Percentiles rank a stretch among this genome's conserved stretches.
These are phyloP conservation scores for Daldinia sp. DNA, from an alignment of 2,329 filamentous ascomycete species.

Conservation along the genomic window DNA sequence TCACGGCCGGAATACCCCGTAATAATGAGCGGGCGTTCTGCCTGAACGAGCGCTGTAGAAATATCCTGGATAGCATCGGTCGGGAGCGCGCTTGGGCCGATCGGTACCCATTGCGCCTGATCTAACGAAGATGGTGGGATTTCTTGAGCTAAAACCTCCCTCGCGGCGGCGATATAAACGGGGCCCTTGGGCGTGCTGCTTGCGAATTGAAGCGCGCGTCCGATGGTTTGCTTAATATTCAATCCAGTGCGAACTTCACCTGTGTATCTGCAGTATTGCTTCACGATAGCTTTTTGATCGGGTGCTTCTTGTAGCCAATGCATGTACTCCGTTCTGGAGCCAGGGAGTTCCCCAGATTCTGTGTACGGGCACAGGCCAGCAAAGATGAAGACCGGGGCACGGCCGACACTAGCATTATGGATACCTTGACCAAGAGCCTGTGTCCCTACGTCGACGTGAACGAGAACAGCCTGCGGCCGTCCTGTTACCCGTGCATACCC, in stretches of 20 bases:
- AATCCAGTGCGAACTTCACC: conserved; percentile 75
- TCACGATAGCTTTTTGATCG: conserved; percentile 76
- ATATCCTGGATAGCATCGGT: conserved; percentile 54
- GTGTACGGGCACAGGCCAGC: conserved; percentile 78
- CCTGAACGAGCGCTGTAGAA: conserved; percentile 52
- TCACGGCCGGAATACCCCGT: conserved; percentile 60
- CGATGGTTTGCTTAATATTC: conserved; percentile 80
- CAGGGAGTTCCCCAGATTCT: conserved; percentile 74
- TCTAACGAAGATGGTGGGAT: conserved; percentile 39
- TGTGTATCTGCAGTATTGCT: conserved; percentile 76
- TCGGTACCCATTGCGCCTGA: conserved; percentile 39
- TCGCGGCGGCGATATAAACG: conserved; percentile 71
- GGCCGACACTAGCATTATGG: conserved; percentile 75
- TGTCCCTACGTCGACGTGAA: conserved; percentile 81
- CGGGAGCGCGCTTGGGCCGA: conserved; percentile 42
- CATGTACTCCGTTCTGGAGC: conserved; percentile 77
- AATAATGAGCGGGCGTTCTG: conserved; percentile 57
- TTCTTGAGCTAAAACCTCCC: conserved; percentile 77
- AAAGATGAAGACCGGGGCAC: conserved; percentile 76
- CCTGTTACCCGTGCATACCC: conserved; percentile 74
- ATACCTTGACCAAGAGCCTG: conserved; percentile 77
- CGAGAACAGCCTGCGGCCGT: conserved; percentile 74
- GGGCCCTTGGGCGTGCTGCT: conserved; percentile 73
- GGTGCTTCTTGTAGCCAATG: conserved; percentile 83
- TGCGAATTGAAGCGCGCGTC: conserved; percentile 75